Base-by-base conservation (phyloP, 768 basidiomycete genomes). In the Gloeopeniophorella convolvens region DNA sequence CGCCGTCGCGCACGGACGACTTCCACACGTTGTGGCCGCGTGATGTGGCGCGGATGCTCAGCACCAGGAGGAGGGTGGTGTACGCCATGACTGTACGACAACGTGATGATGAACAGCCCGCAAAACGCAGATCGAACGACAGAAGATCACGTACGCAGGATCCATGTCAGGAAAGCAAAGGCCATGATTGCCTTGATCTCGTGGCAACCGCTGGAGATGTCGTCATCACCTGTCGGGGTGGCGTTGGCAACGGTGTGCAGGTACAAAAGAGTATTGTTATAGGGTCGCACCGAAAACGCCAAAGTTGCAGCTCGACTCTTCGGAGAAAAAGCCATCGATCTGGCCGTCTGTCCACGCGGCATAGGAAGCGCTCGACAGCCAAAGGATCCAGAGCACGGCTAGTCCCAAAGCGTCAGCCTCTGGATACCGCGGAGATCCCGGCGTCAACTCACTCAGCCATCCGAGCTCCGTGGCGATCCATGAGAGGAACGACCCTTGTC, bases 401-500 rank as follows among this genome's bases (percentile, higher is more conserved):
- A 45, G 11, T 40, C 51, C 21, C 20, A 3, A 30, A 45, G 37
- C n/a, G 11, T 39, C 54, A 45, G 16, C 20, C 11, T 8, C 32
- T 12, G 34, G 28, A 26, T 26, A 24, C n/a, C 3, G 26, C 5
- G 33, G 34, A 55, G 5, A 31, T n/a, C n/a, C n/a, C n/a, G n/a
- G n/a, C n/a, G n/a, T n/a, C n/a, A 21, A 44, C 70, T 57, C 52
- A 73, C 70, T 58, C 45, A 71, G 52, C 68, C 66, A 72, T 12
- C 15, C 37, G 13, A 73, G 26, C 52, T 74, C 73, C 6, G 69
- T 60, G 20, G 62, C 50, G 13, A 72, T 60, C 63, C 65, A 66
- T 24, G 73, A 74, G 5, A 69, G 65, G 37, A 70, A 57, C 1
- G 69, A 66, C n/a, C 67, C 71, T 16, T 58, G 62, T 12, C 70